These are phyloP conservation scores for Solanum sejunctum DNA, from an alignment of 257 asterid species.

Conservation along the genomic window DNA sequence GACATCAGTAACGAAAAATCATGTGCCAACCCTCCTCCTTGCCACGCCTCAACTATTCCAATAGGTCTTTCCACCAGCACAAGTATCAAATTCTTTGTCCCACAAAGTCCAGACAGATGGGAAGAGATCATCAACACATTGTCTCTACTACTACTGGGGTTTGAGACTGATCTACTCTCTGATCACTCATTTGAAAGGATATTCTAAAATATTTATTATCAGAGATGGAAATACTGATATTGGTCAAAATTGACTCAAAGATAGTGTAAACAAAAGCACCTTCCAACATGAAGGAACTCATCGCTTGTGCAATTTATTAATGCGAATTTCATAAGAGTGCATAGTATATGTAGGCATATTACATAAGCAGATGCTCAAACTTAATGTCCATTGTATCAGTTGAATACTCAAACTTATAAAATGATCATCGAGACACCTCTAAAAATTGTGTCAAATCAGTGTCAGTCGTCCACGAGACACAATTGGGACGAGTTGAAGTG, in stretches of 20 bases:
- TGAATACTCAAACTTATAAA: neutral
- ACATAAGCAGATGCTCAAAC: neutral
- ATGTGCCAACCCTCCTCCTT: no score
- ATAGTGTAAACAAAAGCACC: neutral
- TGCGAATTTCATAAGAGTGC: neutral
- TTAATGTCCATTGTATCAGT: no score
- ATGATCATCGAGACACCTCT: neutral
- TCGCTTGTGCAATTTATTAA: neutral
- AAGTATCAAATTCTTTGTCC: neutral
- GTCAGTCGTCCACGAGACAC: neutral
- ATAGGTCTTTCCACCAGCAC: neutral
- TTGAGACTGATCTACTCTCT: neutral
- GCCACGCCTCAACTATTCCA: no score
- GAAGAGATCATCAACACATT: neutral
- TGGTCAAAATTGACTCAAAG: neutral
- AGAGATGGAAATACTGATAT: neutral
- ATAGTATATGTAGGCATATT: neutral
- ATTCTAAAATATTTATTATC: neutral
- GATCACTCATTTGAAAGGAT: neutral
- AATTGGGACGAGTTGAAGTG: neutral
- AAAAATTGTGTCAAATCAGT: neutral
- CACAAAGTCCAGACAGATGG: neutral
- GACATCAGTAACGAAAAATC: no score
- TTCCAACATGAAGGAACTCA: neutral
- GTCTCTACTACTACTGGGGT: neutral